Percentiles rank a stretch among this genome's conserved stretches.
These are phyloP conservation scores for Magnaporthales sp. DNA, from an alignment of 2,329 filamentous ascomycete species.

Conservation along the genomic window DNA sequence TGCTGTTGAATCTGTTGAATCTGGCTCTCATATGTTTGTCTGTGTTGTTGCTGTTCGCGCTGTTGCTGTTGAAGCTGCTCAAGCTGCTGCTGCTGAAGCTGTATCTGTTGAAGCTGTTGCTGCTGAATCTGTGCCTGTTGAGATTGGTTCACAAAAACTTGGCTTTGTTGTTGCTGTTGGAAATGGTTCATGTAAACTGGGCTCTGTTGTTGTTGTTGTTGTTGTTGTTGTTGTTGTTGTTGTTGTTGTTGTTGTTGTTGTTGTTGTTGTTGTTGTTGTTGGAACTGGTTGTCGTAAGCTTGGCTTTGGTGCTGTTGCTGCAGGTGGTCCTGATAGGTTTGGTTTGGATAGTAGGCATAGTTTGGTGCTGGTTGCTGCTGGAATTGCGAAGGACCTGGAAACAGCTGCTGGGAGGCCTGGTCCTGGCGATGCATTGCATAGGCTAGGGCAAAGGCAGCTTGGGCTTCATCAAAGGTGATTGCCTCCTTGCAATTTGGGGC, in stretches of 20 bases:
- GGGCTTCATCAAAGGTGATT: not conserved
- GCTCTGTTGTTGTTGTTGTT: too few relatives aligned
- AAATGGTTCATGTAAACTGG: too few relatives aligned
- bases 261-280: too few relatives aligned
- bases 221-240: too few relatives aligned
- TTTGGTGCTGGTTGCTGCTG: not conserved
- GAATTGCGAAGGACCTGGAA: not conserved
- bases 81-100: too few relatives aligned
- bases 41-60: not conserved
- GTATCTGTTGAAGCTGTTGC: not conserved
- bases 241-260: too few relatives aligned
- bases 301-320: too few relatives aligned
- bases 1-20: not conserved
- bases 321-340: not conserved
- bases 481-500: constrained; percentile 10
- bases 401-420: not conserved
- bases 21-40: not conserved
- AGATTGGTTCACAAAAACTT: too few relatives aligned
- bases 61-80: not conserved
- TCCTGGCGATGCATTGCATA: not conserved
- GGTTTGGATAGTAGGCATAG: not conserved
- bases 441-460: not conserved
- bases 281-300: too few relatives aligned
- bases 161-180: too few relatives aligned
- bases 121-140: not conserved